Evolutionary conservation across 257 asterid genomes (phyloP), one percentile per base, ranked within the genome.

Genomic region (Lavandula angustifolia): DNA sequence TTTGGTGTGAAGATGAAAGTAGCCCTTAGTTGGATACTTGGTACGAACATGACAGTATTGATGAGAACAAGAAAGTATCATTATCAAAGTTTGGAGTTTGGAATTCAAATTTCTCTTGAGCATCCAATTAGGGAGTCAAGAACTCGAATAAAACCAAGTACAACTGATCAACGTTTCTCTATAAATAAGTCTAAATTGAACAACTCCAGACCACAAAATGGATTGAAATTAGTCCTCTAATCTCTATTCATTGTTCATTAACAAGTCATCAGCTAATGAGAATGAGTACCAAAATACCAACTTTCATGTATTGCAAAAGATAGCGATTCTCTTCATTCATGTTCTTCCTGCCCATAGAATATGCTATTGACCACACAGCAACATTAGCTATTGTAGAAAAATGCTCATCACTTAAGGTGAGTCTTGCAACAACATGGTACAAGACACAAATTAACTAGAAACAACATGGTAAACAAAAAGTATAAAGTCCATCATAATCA

Each of bases 321-420:
- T n/a, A 58, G 66, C 38, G 66, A 38, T 60, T 57, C 55, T 29
- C 58, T 73, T 80, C 65, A 90, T 17, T 73, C 85, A 70, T 73
- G 51, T 11, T 86, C 88, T 79, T 89, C 97, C n/a, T 75, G 83
- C 51, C 97, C 97, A 59, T 84, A 94, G 92, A 79, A 91, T 88
- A 96, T 91, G 86, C 81, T n/a, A 82, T 49, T 29, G 3, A 57
- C 47, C 67, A 56, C 48, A 62, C 18, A 64, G 13, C 33, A 60
- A 58, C 7, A 62, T n/a, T 48, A 60, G 51, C 34, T 11, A 12
- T 38, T 17, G 60, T 4, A 9, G 34, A 11, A 62, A 41, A 58
- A 16, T n/a, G 44, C 52, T 31, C 32, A 37, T 8, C 9, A 9
- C 14, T 22, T 22, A 22, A 2, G 27, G 27, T 22, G 27, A 22